Conservation (phyloP, 345 rosid species). For the Gynandropsis gynandra region DNA sequence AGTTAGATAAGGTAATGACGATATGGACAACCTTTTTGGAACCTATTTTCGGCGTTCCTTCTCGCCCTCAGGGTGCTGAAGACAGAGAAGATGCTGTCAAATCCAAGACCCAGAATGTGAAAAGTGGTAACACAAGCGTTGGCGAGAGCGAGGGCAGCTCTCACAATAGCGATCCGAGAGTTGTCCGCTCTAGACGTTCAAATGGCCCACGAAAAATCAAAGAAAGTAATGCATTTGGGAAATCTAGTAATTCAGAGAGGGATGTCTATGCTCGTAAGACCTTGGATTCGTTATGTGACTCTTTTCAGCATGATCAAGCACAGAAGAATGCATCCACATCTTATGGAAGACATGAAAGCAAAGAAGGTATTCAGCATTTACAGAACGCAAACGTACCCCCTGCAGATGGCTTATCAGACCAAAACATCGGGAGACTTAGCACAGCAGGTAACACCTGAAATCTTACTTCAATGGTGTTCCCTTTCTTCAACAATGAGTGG, state of each 20-base stretch:
- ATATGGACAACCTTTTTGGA: conserved; percentile 94
- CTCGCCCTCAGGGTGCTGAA: conserved; percentile 79
- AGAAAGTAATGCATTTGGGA: conserved; percentile 44
- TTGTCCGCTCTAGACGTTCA: conserved; percentile 37
- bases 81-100: conserved; percentile 72
- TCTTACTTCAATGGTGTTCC: conserved; percentile 1
- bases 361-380: conserved; percentile 6
- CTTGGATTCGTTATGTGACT: conserved; percentile 18
- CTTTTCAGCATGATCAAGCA: conserved; percentile 26
- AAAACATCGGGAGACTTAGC: conserved; percentile 14
- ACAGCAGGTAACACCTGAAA: conserved; percentile 8
- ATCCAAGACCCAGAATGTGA: conserved; percentile 44
- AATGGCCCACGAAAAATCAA: conserved; percentile 40
- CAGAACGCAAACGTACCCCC: conserved; percentile 2
- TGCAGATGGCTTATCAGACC: conserved; percentile 13
- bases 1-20: conserved; percentile 80
- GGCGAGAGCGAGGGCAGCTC: conserved; percentile 63
- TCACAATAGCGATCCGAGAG: conserved; percentile 31
- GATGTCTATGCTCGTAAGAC: conserved; percentile 24
- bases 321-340: conserved; percentile 34
- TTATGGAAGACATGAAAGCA: conserved; percentile 35
- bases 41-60: conserved; percentile 72
- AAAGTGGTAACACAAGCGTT: conserved; percentile 35
- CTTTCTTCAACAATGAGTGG: conserved; percentile 17
- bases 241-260: conserved; percentile 27